phyloP scores from a whole-genome alignment of 345 rosid species.

The Rhodomyrtus tomentosa region DNA sequence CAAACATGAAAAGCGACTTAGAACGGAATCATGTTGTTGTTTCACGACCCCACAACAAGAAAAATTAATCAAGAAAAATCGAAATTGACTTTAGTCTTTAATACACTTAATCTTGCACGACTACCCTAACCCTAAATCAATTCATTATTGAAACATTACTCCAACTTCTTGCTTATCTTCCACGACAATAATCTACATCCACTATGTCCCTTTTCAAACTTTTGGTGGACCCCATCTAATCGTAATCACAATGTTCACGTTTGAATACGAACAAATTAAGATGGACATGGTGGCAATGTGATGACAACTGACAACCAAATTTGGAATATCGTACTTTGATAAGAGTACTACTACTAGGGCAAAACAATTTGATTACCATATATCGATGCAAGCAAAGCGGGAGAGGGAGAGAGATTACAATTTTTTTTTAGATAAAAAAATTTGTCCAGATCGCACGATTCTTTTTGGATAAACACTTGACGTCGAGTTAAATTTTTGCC shows the following conservation, averaged over 20 bases:
- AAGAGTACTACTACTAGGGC: neutral
- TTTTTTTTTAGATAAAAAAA: neutral
- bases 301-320: neutral
- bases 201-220: neutral
- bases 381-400: neutral
- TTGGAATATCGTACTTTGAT: neutral
- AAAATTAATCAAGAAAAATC: neutral
- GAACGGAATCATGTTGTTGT: neutral
- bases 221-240: neutral
- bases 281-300: neutral
- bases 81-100: neutral
- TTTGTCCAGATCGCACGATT: neutral
- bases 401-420: neutral
- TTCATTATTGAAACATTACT: neutral
- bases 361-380: neutral
- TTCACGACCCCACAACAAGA: neutral
- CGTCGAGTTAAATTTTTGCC: neutral
- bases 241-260: neutral
- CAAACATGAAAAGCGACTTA: neutral
- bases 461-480: neutral
- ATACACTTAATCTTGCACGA: neutral
- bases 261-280: neutral
- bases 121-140: neutral
- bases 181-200: neutral
- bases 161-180: neutral